Base-by-base conservation (phyloP, 1,139 yeast genomes). In the Pneumocystis canis region DNA sequence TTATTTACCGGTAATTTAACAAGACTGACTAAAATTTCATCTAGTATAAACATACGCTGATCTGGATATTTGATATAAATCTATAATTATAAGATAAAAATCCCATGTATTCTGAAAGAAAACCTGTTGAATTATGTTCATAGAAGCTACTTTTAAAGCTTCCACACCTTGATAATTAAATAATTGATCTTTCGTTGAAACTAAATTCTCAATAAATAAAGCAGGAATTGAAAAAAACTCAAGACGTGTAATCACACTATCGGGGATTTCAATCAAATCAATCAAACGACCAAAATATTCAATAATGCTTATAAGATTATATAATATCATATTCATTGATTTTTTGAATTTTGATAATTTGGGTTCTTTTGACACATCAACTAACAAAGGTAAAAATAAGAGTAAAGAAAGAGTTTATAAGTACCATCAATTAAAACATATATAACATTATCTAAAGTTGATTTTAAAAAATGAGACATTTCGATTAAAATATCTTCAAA, bases 1-100 rank as follows among this genome's bases (percentile, higher is more conserved):
- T 80, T 78, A 63, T 76, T 76, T 1, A 75, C 69, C 0, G 85
- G 80, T 6, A 84, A 70, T 59, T 75, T 78, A 60, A 78, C 80
- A 64, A 83, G 73, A 63, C 79, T 79, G 2, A 78, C 72, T n/a
- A 85, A 68, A 2, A 85, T 70, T 69, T 87, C 92, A 61, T 80
- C 80, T 14, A 86, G 68, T 7, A 87, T 76, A 69, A 84, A 84
- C 1, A 73, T 73, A 63, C 86, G 75, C 69, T 87, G 94, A 58
- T 77, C 79, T 0, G 76, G 73, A 56, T 78, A 73, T 11, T 69
- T 69, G 32, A 75, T 72, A 70, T 82, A 85, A 7, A 85, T 76
- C 0, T 63, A 40, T 18, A 5, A n/a, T 47, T 25, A 47, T 47
- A 9, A 47, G 30, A 47, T 30, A 14, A 41, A 58, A 30, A 28